These are phyloP conservation scores for Alternaria ethzedia DNA, from an alignment of 2,329 filamentous ascomycete species.

Conservation along the genomic window DNA sequence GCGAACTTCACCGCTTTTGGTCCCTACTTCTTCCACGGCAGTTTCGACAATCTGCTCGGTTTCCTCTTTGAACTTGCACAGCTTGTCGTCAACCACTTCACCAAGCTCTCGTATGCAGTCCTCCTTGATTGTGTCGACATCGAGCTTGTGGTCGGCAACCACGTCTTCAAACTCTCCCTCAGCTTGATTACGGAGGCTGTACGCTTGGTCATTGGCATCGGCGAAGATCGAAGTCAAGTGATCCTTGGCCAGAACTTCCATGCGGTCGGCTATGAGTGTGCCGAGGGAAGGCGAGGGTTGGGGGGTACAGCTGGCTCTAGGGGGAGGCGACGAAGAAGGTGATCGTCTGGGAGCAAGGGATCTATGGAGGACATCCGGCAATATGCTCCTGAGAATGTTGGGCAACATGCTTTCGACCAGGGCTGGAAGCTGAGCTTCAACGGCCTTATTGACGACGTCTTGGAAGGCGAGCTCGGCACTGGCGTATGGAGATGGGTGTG, in stretches of 20 bases:
- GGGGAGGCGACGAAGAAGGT: not conserved
- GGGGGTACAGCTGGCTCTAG: not conserved
- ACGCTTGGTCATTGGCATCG: conserved; percentile 10
- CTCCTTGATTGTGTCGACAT: conserved; percentile 4
- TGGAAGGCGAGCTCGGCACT: conserved; percentile 2
- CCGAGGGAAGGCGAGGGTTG: not conserved
- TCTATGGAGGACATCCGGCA: conserved; percentile 10
- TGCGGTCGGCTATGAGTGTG: conserved; percentile 4
- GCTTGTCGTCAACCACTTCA: conserved; percentile 1
- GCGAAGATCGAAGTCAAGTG: conserved; percentile 6
- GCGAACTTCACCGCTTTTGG: not conserved
- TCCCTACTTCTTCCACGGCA: not conserved
- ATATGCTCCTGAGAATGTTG: not conserved
- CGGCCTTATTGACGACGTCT: conserved; percentile 1
- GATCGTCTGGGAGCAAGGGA: not conserved
- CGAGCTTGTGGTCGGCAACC: conserved; percentile 8
- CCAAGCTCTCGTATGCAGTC: conserved; percentile 6
- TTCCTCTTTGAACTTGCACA: conserved; percentile 5
- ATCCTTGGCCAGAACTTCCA: not conserved
- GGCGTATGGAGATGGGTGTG: not conserved
- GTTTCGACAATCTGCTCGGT: not conserved
- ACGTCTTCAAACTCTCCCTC: conserved; percentile 15
- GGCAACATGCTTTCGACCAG: conserved; percentile 9
- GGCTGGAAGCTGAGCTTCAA: conserved; percentile 8
- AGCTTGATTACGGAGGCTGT: conserved; percentile 6